Evolutionary conservation across 23 red algal genomes (phyloP).

Genomic region (Gracilaria caudata): DNA sequence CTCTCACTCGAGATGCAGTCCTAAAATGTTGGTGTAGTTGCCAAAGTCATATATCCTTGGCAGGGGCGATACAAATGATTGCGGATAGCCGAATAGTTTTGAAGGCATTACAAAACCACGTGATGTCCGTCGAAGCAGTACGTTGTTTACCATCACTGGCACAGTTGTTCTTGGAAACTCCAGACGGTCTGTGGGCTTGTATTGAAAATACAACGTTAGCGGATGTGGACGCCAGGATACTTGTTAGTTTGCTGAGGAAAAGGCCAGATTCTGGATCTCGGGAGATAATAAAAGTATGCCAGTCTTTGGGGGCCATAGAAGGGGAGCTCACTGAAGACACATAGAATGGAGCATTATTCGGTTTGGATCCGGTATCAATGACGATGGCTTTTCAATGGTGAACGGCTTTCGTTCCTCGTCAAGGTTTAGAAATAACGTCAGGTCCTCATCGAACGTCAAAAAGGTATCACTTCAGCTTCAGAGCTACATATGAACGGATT

Average conservation of each 20-base stretch:
- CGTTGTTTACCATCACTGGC: conserved; percentile 44
- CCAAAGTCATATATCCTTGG: conserved; percentile 23
- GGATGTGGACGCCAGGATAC: conserved; percentile 42
- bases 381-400: no score
- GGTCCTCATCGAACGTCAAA: background rate
- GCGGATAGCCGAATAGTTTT: conserved; percentile 43
- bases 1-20: conserved; percentile 34
- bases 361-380: no score
- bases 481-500: background rate
- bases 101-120: conserved; percentile 41
- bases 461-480: background rate
- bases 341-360: background rate
- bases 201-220: conserved; percentile 31
- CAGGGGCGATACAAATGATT: conserved; percentile 56
- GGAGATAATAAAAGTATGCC: conserved; percentile 55
- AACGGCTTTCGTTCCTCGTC: background rate
- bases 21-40: conserved; percentile 50
- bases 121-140: background rate
- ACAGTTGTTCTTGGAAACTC: conserved; percentile 51
- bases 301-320: conserved; percentile 40
- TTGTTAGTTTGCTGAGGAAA: conserved; percentile 47
- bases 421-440: background rate
- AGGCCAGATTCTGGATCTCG: conserved; percentile 19
- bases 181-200: conserved; percentile 63
- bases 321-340: background rate